Base-by-base conservation (phyloP, 257 asterid genomes). In the Solanum habrochaites region DNA sequence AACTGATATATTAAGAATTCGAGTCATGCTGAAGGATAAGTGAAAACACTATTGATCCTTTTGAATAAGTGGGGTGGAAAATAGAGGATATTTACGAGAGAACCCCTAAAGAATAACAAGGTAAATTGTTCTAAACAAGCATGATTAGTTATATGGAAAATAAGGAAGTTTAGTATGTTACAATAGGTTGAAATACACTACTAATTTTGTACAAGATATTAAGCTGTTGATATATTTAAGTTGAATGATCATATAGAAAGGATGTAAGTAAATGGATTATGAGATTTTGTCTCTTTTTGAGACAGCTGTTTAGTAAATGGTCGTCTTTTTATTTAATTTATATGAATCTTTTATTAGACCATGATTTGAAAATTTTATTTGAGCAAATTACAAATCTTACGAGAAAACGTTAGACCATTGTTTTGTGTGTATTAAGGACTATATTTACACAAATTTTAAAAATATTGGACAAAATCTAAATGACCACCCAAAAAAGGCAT, bases 51-150 rank as follows among this genome's bases (percentile, higher is more conserved):
- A 56, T 56, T 7, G 25, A 56, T 56, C 1, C 25, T 56, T 56
- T 11, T 7, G 2, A 10, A 0, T 7, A 25, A 52, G 23, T 49
- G 23, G 5, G n/a, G 25, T 56, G n/a, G 2, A 6, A 66, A 66
- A 66, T 0, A 0, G 0, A 66, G 5, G 20, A 25, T 31, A 31
- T 31, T 16, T 31, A 31, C 12, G 3, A 31, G 23, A 6, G 7
- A 13, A 3, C 12, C 2, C 23, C 75, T 15, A 31, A 15, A 31
- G 1, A 25, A 27, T 78, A 78, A 12, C 23, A 15, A 81, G 5
- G 39, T 4, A 27, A 7, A 10, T 81, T 81, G 4, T 27, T 1
- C 11, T 12, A 0, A 81, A 81, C 9, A 81, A 80, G 25, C 49
- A 16, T 11, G 7, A 27, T 78, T 27, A 42, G 27, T 45, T 67